Conservation (phyloP, 1,284 basidiomycete species). For the Jaminaea rosea region DNA sequence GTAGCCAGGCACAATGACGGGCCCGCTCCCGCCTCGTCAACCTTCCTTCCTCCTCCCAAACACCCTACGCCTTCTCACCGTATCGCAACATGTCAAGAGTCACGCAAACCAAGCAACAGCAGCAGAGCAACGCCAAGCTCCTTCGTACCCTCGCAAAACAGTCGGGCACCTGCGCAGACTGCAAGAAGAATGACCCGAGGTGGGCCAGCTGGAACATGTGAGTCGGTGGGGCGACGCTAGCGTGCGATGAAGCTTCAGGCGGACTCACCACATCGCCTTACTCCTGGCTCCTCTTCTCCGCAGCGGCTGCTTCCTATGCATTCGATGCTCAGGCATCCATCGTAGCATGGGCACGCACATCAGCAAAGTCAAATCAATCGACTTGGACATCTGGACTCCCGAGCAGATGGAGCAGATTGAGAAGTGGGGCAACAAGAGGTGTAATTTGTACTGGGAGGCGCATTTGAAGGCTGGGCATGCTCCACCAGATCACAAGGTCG, state of each 20-base stretch:
- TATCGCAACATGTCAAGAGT: conserved; percentile 25
- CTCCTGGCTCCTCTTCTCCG: not conserved
- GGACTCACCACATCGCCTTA: not conserved
- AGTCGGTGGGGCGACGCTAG: conserved; percentile 39
- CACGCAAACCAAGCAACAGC: conserved; percentile 42
- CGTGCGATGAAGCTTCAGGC: too few relatives aligned
- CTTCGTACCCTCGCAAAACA: conserved; percentile 47
- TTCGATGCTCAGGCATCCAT: conserved; percentile 96
- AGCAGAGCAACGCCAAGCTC: conserved; percentile 39
- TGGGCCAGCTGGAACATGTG: conserved; percentile 98
- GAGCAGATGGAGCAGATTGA: conserved; percentile 75
- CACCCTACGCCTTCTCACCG: not conserved
- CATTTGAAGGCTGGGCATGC: conserved; percentile 85
- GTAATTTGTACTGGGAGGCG: conserved; percentile 94
- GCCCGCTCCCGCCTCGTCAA: too few relatives aligned
- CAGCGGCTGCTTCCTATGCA: conserved; percentile 86
- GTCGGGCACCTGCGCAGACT: conserved; percentile 67
- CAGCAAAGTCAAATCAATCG: conserved; percentile 75
- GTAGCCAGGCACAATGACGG: not conserved
- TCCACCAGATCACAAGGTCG: conserved; percentile 95
- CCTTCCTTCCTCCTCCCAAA: conserved; percentile 1
- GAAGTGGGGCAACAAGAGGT: conserved; percentile 87
- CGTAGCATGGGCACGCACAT: conserved; percentile 90
- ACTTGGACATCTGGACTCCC: conserved; percentile 93
- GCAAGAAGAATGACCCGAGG: conserved; percentile 61